A percentile compares a stretch with the other conserved stretches of the same genome.
Evolutionary conservation across 306 rosid genomes (phyloP).

Genomic region (Glycine latifolia): DNA sequence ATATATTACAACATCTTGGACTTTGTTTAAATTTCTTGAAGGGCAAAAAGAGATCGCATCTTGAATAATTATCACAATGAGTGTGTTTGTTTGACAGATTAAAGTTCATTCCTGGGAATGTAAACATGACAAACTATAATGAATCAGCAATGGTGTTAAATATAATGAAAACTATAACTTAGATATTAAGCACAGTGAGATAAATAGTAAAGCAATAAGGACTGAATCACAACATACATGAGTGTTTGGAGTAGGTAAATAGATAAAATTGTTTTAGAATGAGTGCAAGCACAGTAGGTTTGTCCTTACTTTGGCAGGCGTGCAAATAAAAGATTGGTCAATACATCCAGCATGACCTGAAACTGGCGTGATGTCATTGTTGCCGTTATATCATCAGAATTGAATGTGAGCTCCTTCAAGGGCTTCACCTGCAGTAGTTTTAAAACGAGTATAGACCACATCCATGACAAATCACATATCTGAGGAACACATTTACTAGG

Average conservation of each 20-base stretch:
- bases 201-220: background rate
- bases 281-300: conserved; percentile 24
- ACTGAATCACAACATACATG: conserved; percentile 8
- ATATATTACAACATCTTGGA: conserved; percentile 43
- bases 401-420: conserved; percentile 87
- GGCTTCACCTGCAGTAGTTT: conserved; percentile 86
- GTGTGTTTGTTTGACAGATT: too few species aligned
- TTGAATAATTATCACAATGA: background rate
- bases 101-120: too few species aligned
- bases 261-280: conserved; percentile 17
- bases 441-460: conserved; percentile 25
- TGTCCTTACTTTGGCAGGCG: conserved; percentile 88
- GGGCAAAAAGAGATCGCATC: conserved; percentile 1
- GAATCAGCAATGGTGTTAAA: background rate
- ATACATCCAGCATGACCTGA: conserved; percentile 94
- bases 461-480: conserved; percentile 32
- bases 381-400: conserved; percentile 86
- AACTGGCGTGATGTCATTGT: conserved; percentile 99
- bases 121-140: too few species aligned
- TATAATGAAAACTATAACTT: conserved; percentile 6
- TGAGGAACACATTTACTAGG: conserved; percentile 7
- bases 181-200: conserved; percentile 37
- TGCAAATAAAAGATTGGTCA: conserved; percentile 94
- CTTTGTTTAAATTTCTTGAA: conserved; percentile 36
- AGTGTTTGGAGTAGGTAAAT: conserved; percentile 35